These are phyloP conservation scores for Pestalotiopsis sp. DNA, from an alignment of 2,329 filamentous ascomycete species.

Conservation along the genomic window DNA sequence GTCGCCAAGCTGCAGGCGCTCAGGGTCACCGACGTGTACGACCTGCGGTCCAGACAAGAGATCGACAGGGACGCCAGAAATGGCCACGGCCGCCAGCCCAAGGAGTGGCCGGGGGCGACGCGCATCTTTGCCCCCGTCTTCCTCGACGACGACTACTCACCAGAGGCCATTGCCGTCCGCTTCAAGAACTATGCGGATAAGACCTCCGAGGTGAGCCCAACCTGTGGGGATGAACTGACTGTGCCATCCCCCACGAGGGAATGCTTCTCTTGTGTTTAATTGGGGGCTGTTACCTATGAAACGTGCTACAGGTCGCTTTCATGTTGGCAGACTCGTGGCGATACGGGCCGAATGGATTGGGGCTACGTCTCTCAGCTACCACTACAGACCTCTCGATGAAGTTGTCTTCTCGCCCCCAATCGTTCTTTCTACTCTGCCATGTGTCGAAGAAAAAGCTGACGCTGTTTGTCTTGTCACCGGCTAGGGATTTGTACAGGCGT, in stretches of 20 bases:
- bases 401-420: not conserved
- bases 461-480: constrained; percentile 1
- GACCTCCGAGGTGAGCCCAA: constrained; percentile 36
- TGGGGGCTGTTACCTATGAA: not conserved
- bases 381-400: not conserved
- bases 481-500: constrained; percentile 65
- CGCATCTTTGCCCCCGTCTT: constrained; percentile 65
- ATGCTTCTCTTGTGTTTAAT: not conserved
- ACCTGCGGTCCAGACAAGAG: constrained; percentile 45
- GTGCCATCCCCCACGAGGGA: not conserved
- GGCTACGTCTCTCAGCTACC: not conserved
- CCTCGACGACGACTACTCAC: constrained; percentile 54
- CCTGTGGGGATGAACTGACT: not conserved
- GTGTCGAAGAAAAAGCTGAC: constrained; percentile 6
- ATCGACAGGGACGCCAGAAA: constrained; percentile 52
- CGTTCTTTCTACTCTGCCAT: not conserved
- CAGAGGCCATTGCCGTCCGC: constrained; percentile 57
- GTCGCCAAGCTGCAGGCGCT: constrained; percentile 52
- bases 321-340: not conserved
- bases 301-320: not conserved
- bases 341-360: not conserved
- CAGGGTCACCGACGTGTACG: constrained; percentile 53
- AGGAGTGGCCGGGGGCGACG: constrained; percentile 51
- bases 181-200: constrained; percentile 55
- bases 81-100: constrained; percentile 34